Evolutionary conservation across 805 yeast genomes (phyloP), one percentile per base, ranked within the genome.

Genomic region (Myxozyma mucilagina): DNA sequence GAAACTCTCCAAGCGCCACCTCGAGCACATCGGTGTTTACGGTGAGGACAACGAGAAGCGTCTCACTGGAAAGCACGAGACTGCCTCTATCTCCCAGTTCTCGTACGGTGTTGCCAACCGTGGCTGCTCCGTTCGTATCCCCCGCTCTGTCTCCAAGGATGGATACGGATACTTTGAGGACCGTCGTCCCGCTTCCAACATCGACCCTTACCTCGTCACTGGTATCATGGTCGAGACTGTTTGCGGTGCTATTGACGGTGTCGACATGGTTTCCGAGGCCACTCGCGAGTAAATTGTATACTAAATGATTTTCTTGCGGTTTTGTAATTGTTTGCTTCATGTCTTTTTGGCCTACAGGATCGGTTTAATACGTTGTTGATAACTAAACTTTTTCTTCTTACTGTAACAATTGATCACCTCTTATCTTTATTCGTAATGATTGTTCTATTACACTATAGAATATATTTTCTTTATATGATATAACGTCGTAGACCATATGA

Each of bases 171-270:
- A 94, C 86, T 93, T 94, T 73, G 99, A 94, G 84, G 99, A 94
- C 81, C 90, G 99, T 84, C 90, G 99, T 83, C 99, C 99, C 62
- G 99, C 99, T 69, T 92, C 98, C 66, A 94, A 94, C 87, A 94
- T 94, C 73, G 99, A 94, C 79, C 98, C 99, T 70, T 94, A 94
- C 82, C 85, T 93, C 78, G 98, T 94, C 68, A 92, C 97, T 59
- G 99, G 98, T 84, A 91, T 94, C 76, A 90, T 94, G 87, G 88
- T 88, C 72, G 99, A 94, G 84, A 93, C 98, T 70, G 86, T 94
- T 51, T 65, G 65, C 54, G 68, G 67, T 42, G 18, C 60, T 18
- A 54, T 64, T 41, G 56, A 48, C 14, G 67, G 57, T 38, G 66
- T 63, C 50, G 67, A 63, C 60, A 63, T 63, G 67, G 63, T 61